Conservation (phyloP, 1,284 basidiomycete genomes). For the Athelia sp. region DNA sequence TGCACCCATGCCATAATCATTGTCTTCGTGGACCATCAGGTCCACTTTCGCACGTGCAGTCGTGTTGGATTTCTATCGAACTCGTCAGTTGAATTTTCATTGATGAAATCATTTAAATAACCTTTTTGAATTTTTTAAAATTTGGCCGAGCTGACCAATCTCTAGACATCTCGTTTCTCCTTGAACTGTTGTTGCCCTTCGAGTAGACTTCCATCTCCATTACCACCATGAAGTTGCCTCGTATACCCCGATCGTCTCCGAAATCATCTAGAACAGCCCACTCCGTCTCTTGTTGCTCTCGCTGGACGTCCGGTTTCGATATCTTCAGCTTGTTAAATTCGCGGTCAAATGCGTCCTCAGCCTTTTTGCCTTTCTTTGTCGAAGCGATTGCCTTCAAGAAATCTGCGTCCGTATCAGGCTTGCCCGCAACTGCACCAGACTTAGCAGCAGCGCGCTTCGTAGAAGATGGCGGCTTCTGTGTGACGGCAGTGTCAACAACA, state of each 20-base stretch:
- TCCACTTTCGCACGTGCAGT: conserved; percentile 37
- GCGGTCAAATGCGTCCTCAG: conserved; percentile 73
- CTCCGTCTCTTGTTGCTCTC: conserved; percentile 37
- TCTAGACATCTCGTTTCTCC: conserved; percentile 18
- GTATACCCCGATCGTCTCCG: conserved; percentile 56
- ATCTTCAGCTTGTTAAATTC: conserved; percentile 83
- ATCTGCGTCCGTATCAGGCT: conserved; percentile 60
- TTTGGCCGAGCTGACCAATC: conserved; percentile 63
- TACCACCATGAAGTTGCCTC: conserved; percentile 86
- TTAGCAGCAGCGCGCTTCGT: conserved; percentile 14
- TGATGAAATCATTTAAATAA: conserved; percentile 16
- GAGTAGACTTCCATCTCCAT: conserved; percentile 62
- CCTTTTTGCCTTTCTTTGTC: conserved; percentile 63
- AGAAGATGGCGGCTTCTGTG: conserved; percentile 11
- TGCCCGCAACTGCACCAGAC: conserved; percentile 37
- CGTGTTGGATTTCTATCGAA: background rate
- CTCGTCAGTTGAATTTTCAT: conserved; percentile 1
- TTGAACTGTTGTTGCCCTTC: conserved; percentile 18
- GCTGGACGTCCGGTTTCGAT: conserved; percentile 55
- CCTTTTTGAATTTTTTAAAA: conserved; percentile 88
- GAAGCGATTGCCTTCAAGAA: conserved; percentile 74
- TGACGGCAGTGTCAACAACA: conserved; percentile 12
- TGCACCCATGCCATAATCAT: conserved; percentile 52
- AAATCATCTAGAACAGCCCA: conserved; percentile 73
- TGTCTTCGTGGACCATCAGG: conserved; percentile 44